These are phyloP conservation scores for Parastagonospora avenae DNA, from an alignment of 2,329 filamentous ascomycete genomes.

Conservation along the genomic window DNA sequence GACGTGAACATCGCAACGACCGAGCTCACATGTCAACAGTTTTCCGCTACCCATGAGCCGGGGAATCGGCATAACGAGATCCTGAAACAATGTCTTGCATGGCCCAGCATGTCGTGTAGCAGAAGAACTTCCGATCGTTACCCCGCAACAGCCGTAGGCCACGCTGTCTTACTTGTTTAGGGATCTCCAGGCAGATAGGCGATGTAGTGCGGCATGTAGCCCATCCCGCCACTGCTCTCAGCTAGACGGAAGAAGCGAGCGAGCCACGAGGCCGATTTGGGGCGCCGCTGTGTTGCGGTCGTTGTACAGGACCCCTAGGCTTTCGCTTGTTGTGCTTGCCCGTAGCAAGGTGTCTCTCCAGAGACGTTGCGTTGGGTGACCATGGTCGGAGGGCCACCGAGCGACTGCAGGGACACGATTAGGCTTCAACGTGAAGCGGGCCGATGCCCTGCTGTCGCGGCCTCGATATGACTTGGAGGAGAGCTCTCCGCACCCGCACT, in stretches of 20 bases:
- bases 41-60: conserved; percentile 8
- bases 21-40: background rate
- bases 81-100: conserved; percentile 25
- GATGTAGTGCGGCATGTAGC: conserved; percentile 25
- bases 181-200: conserved; percentile 35
- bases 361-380: too few relatives aligned
- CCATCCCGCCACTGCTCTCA: conserved; percentile 8
- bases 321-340: background rate
- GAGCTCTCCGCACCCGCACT: too few relatives aligned
- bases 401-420: too few relatives aligned
- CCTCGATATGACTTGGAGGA: too few relatives aligned
- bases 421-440: too few relatives aligned
- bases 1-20: background rate
- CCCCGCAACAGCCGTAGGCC: conserved; percentile 21
- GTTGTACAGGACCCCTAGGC: background rate
- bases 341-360: too few relatives aligned
- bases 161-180: conserved; percentile 37
- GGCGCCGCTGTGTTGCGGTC: background rate
- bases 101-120: conserved; percentile 1
- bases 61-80: conserved; percentile 13
- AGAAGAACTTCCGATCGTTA: conserved; percentile 19
- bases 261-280: conserved; percentile 8
- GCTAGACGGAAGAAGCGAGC: conserved; percentile 1
- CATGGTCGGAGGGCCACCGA: too few relatives aligned
- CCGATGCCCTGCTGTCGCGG: too few relatives aligned